These are phyloP conservation scores for Aquilaria agallochum DNA, from an alignment of 441 rosid species.

Conservation along the genomic window DNA sequence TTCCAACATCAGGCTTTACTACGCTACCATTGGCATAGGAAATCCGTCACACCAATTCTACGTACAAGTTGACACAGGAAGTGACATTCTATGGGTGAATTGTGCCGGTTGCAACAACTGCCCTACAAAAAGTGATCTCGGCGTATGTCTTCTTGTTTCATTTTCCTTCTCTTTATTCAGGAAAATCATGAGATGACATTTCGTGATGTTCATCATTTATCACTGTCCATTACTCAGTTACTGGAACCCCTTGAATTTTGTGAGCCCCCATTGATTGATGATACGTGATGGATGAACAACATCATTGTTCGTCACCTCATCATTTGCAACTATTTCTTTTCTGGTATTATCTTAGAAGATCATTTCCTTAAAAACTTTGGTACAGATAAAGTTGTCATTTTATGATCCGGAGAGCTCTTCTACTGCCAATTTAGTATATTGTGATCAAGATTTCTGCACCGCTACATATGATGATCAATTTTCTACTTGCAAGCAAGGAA, in stretches of 20 bases:
- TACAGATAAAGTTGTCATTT: constrained; percentile 55
- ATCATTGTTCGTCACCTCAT: too few relatives aligned
- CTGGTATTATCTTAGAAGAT: too few relatives aligned
- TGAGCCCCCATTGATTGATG: too few relatives aligned
- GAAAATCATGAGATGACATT: too few relatives aligned
- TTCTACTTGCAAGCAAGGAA: constrained; percentile 54
- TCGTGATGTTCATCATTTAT: neutral
- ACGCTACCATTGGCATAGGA: constrained; percentile 73
- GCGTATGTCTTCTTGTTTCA: constrained; percentile 35
- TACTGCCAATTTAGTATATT: constrained; percentile 43
- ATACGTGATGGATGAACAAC: too few relatives aligned
- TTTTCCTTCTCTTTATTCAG: neutral
- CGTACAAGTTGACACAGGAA: constrained; percentile 97
- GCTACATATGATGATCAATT: constrained; percentile 40
- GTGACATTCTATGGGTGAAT: constrained; percentile 92
- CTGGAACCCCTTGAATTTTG: too few relatives aligned
- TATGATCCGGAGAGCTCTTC: constrained; percentile 55
- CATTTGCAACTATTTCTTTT: too few relatives aligned
- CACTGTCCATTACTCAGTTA: neutral
- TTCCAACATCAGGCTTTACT: constrained; percentile 58
- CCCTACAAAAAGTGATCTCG: constrained; percentile 75
- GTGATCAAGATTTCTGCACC: constrained; percentile 61
- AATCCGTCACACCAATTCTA: constrained; percentile 62
- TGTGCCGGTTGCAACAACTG: constrained; percentile 71
- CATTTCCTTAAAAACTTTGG: neutral